phyloP scores from a whole-genome alignment of 2,329 filamentous ascomycete species.

The Stemphylium lycopersici region DNA sequence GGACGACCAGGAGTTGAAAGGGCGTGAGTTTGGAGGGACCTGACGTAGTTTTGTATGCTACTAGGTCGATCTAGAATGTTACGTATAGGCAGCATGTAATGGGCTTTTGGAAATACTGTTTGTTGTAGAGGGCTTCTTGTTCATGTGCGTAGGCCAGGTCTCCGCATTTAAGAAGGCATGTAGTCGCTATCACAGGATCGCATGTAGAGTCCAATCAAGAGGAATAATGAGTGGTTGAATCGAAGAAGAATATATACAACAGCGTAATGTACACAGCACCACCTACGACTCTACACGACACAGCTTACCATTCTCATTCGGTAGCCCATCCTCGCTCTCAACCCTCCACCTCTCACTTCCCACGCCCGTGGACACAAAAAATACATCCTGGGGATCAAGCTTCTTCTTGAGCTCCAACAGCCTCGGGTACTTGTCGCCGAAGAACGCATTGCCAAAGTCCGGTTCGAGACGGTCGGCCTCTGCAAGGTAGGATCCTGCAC shows the following conservation, averaged over 20 bases:
- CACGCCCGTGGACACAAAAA: slow-evolving; percentile 42
- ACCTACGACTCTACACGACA: slow-evolving; percentile 29
- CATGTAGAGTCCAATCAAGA: too few species aligned
- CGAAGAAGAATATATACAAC: not conserved
- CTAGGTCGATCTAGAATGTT: too few species aligned
- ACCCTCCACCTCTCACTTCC: slow-evolving; percentile 46
- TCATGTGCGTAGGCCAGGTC: too few species aligned
- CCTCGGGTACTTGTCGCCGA: slow-evolving; percentile 40
- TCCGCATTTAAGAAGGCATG: too few species aligned
- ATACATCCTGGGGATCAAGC: slow-evolving; percentile 45
- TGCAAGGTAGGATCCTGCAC: slow-evolving; percentile 38
- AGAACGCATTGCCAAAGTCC: slow-evolving; percentile 42
- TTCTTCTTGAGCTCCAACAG: slow-evolving; percentile 39
- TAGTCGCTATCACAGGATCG: too few species aligned
- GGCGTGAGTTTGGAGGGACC: too few species aligned
- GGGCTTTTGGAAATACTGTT: too few species aligned
- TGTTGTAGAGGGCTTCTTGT: too few species aligned
- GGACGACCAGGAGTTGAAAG: too few species aligned
- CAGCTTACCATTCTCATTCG: slow-evolving; percentile 46
- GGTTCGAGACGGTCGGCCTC: slow-evolving; percentile 44
- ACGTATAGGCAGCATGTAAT: too few species aligned
- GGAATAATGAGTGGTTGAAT: not conserved
- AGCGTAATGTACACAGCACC: not conserved
- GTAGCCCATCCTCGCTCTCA: slow-evolving; percentile 41
- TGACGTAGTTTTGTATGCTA: too few species aligned